Conservation (phyloP, 805 yeast species). For the Ogataea ganodermae region DNA sequence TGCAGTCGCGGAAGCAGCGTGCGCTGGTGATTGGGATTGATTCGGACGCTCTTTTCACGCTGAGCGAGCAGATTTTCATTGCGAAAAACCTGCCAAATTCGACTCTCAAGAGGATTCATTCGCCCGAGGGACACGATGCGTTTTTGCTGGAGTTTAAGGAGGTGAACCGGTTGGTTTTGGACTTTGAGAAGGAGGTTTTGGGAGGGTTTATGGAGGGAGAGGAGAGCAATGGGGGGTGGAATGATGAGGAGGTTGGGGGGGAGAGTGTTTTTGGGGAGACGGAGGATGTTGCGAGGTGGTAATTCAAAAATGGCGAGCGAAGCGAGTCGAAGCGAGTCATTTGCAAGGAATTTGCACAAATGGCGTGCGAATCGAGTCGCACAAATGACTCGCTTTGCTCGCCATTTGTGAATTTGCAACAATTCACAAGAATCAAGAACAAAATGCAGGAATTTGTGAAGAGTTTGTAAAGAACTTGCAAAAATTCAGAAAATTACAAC, state of each 20-base stretch:
- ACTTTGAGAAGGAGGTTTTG: slow-evolving; percentile 60
- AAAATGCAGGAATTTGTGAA: no score
- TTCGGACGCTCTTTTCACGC: slow-evolving; percentile 91
- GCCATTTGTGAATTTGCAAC: no score
- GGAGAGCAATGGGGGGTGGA: slow-evolving; percentile 47
- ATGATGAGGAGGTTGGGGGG: slow-evolving; percentile 50
- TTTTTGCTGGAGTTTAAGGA: slow-evolving; percentile 85
- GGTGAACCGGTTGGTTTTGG: slow-evolving; percentile 69
- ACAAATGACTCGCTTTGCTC: no score
- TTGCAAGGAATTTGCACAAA: background rate
- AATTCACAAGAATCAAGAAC: no score
- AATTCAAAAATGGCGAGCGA: background rate
- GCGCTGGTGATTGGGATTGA: slow-evolving; percentile 84
- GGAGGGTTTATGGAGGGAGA: slow-evolving; percentile 60
- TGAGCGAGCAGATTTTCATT: slow-evolving; percentile 84
- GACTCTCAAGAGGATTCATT: slow-evolving; percentile 66
- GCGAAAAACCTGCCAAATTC: slow-evolving; percentile 76
- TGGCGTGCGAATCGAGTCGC: no score
- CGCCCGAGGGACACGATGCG: slow-evolving; percentile 98
- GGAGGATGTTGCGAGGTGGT: slow-evolving; percentile 95
- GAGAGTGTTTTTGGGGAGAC: slow-evolving; percentile 91
- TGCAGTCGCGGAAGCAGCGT: slow-evolving; percentile 67
- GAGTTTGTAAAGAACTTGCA: no score
- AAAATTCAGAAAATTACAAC: no score
- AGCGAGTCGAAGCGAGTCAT: background rate